These are phyloP conservation scores for Colletotrichum ledebouriae DNA, from an alignment of 2,329 filamentous ascomycete species.

Conservation along the genomic window DNA sequence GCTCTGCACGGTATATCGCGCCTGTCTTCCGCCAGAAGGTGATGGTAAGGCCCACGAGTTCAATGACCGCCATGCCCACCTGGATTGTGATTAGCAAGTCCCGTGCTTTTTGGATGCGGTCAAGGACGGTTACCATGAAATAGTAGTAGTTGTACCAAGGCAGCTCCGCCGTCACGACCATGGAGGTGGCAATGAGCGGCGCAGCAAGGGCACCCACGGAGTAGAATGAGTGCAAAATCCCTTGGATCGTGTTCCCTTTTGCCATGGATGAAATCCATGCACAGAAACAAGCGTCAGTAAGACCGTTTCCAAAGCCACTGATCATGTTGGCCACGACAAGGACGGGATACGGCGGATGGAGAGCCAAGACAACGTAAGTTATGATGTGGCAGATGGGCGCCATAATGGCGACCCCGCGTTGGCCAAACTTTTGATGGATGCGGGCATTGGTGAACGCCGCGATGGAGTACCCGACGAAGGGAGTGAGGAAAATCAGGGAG, in stretches of 20 bases:
- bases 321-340: constrained; percentile 73
- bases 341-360: constrained; percentile 75
- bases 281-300: constrained; percentile 67
- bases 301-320: constrained; percentile 76
- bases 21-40: constrained; percentile 74
- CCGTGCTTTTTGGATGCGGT: constrained; percentile 47
- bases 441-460: constrained; percentile 72
- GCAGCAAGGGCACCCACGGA: constrained; percentile 74
- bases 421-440: constrained; percentile 72
- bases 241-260: constrained; percentile 75
- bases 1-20: constrained; percentile 62
- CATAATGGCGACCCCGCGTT: constrained; percentile 75
- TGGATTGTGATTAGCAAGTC: constrained; percentile 46
- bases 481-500: constrained; percentile 74
- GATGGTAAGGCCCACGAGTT: constrained; percentile 63
- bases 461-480: constrained; percentile 72
- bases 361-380: constrained; percentile 70
- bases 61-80: constrained; percentile 65
- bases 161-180: constrained; percentile 71
- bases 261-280: constrained; percentile 74
- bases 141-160: constrained; percentile 81
- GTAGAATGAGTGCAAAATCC: constrained; percentile 75
- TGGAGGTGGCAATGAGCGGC: constrained; percentile 74
- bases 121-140: constrained; percentile 67
- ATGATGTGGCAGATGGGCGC: constrained; percentile 72